A percentile compares a stretch with the other conserved stretches of the same genome.
phyloP scores from a whole-genome alignment of 2,329 filamentous ascomycete species.

The Chalara sp. region DNA sequence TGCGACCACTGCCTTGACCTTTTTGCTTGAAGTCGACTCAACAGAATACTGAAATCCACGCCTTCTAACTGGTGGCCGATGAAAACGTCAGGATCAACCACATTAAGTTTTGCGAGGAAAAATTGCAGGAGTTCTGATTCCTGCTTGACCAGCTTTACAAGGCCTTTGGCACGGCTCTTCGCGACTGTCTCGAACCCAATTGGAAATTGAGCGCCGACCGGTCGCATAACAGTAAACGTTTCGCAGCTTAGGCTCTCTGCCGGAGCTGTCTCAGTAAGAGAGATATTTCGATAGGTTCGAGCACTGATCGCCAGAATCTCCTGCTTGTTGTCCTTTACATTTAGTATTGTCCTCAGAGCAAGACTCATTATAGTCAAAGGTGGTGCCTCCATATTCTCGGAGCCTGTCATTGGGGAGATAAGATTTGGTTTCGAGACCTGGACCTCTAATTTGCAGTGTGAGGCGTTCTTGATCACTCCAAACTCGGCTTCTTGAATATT shows the following conservation, averaged over 20 bases:
- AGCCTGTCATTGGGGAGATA: conserved; percentile 66
- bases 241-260: conserved; percentile 84
- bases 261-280: conserved; percentile 78
- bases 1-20: conserved; percentile 94
- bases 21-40: conserved; percentile 80
- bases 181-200: conserved; percentile 77
- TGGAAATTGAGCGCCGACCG: conserved; percentile 69
- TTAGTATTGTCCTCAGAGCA: conserved; percentile 79
- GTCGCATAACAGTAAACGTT: conserved; percentile 87
- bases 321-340: conserved; percentile 89
- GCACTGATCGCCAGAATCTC: conserved; percentile 90
- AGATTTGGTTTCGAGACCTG: conserved; percentile 71
- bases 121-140: conserved; percentile 81
- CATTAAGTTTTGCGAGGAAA: conserved; percentile 82
- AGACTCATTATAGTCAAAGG: conserved; percentile 95
- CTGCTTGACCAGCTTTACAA: conserved; percentile 73
- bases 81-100: conserved; percentile 86
- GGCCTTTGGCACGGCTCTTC: conserved; percentile 63
- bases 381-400: conserved; percentile 75
- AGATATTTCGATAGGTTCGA: conserved; percentile 86
- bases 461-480: conserved; percentile 78
- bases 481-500: conserved; percentile 85
- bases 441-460: conserved; percentile 94
- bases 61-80: conserved; percentile 95
- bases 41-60: conserved; percentile 85